Base-by-base conservation (phyloP, 164 flowering plant species). In the Hamamelis virginiana region DNA sequence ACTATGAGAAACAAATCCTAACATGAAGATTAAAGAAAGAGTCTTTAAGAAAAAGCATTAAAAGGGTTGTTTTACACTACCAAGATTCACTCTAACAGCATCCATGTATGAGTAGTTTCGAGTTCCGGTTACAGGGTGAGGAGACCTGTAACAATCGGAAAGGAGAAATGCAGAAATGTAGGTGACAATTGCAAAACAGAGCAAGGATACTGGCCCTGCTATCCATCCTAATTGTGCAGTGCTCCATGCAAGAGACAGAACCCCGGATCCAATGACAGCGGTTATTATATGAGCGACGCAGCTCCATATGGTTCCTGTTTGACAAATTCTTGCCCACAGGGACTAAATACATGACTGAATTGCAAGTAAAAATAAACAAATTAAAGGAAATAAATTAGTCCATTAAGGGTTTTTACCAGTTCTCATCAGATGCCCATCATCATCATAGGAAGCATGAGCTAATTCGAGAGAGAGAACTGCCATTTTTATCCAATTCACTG, bases 371-470 rank as follows among this genome's bases (percentile, higher is more conserved):
- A 8, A 1, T 8, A 65, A 25, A 8, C 4, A 18, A 33, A 33
- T 33, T 33, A 33, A 33, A 33, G 41, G 2, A 33, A 33, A 33
- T 33, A 2, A 33, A 2, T 12, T 45, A 21, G 62, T 4, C 9
- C 13, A 18, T 1, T 21, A 28, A 10, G 15, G 43, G 8, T 16
- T 56, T n/a, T 73, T 80, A 80, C 81, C 82, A 25, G 80, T 80
- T 71, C 84, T 76, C 23, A 59, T 75, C 21, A 58, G 70, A 62
- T 47, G 72, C 11, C 70, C 80, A 23, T 78, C 76, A 6, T 80
- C 80, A 44, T 78, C 75, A 41, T 16, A 57, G 62, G 71, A 59
- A 66, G 38, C 72, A 15, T 68, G 26, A 15, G 66, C 69, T 14
- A 51, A 12, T 50, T 80, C 77, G 19, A 69, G 56, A 33, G 80